Evolutionary conservation across 768 basidiomycete species (phyloP), one percentile per base, ranked within the genome.

Genomic region (Hirschioporus abietinus): DNA sequence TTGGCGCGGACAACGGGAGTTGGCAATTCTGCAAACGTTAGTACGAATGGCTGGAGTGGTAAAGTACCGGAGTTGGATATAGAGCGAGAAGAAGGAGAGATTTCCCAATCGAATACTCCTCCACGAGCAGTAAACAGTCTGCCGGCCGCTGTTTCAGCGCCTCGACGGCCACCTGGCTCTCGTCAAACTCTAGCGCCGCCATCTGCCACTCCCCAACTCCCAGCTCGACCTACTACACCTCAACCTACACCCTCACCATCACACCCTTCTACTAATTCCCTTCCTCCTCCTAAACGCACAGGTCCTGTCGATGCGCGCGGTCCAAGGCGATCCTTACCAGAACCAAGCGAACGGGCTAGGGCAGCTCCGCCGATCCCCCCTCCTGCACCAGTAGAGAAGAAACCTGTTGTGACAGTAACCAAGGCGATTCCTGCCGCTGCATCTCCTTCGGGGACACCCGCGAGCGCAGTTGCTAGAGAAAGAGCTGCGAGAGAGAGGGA

Each of bases 41-140:
- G 71, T 69, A 80, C 82, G 74, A 85, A 82, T 74, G 82, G 86
- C 68, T 84, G 87, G 66, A 67, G 72, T 58, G 67, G 70, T 23
- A 68, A 77, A 72, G 78, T 63, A 58, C 68, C 78, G 2, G 74
- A 52, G 5, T 52, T 52, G 42, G 73, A 8, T 75, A 60, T 76
- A 75, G 70, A 74, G 70, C 0, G 70, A 67, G 64, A 75, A 72
- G 58, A 59, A 57, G 60, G 75, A 73, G 58, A 73, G 67, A 60
- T 66, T 64, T 20, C 57, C 72, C 1, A 74, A 70, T 23, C 65
- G 74, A 36, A 72, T 65, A 42, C 27, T 57, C 65, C n/a, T 26
- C 60, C 34, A 20, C 70, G n/a, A 24, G 69, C 18, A 67, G 66
- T 27, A 6, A 17, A 61, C 12, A 35, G 26, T 10, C 60, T 24